phyloP scores from a whole-genome alignment of 139 green algal species.

The Diplosphaera chodatii region DNA sequence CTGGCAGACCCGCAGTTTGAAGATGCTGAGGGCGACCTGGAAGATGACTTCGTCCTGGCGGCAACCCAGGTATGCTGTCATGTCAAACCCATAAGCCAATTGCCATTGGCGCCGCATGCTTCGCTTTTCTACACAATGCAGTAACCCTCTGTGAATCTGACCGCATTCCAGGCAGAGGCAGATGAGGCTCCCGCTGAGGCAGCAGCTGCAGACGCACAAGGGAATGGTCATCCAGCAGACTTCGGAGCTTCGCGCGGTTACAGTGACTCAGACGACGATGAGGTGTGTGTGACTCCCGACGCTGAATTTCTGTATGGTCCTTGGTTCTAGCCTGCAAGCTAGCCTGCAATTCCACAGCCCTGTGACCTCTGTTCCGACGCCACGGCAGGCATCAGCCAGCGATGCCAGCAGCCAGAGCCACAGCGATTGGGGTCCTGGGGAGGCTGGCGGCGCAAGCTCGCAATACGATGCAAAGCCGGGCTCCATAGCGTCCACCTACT shows the following conservation, averaged over 20 bases:
- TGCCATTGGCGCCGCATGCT: too few species aligned
- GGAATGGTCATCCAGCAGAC: neutral
- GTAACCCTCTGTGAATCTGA: too few species aligned
- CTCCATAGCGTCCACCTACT: constrained; percentile 67
- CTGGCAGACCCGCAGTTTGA: constrained; percentile 27
- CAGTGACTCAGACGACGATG: constrained; percentile 16
- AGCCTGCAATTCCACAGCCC: too few species aligned
- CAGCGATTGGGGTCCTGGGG: neutral
- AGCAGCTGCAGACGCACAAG: neutral
- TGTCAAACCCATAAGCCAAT: too few species aligned
- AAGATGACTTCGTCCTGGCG: constrained; percentile 66
- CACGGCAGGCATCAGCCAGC: neutral
- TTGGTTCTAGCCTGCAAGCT: too few species aligned
- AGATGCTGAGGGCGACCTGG: constrained; percentile 40
- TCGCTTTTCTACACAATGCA: too few species aligned
- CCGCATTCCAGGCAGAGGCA: neutral
- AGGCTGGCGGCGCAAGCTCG: neutral
- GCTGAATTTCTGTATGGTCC: too few species aligned
- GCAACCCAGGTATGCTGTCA: constrained; percentile 35
- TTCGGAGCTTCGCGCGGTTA: neutral
- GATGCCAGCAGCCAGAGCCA: neutral
- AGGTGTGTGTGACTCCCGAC: too few species aligned
- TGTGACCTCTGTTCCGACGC: too few species aligned
- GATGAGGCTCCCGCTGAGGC: neutral
- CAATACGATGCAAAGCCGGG: constrained; percentile 4